phyloP scores from a whole-genome alignment of 164 flowering plant species.

The Umbilicus rupestris region DNA sequence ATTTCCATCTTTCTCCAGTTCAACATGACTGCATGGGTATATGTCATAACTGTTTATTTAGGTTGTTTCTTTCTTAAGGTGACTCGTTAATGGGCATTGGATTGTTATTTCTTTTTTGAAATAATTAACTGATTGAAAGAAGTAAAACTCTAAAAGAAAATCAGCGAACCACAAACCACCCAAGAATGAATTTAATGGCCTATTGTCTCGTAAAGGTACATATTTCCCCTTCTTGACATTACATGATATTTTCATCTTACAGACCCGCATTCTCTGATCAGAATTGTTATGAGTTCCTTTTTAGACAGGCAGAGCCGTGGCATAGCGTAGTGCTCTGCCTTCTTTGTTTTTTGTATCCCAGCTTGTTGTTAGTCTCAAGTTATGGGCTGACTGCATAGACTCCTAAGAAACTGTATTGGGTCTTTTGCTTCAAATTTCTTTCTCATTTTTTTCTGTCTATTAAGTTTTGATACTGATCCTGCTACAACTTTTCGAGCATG shows the following conservation, averaged over 20 bases:
- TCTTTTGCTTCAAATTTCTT: neutral
- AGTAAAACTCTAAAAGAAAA: too few species aligned
- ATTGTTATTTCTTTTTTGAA: too few species aligned
- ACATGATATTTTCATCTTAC: neutral
- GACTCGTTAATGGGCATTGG: neutral
- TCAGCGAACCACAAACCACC: too few species aligned
- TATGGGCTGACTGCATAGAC: too few species aligned
- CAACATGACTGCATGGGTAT: neutral
- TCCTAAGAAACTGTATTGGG: neutral
- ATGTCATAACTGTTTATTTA: neutral
- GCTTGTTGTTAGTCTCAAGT: too few species aligned
- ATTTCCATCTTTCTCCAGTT: neutral
- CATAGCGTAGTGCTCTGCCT: neutral
- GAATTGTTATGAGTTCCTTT: too few species aligned
- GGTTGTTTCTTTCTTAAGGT: neutral
- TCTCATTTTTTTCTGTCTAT: neutral
- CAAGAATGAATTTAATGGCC: too few species aligned
- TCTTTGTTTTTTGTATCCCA: too few species aligned
- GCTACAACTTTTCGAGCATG: neutral
- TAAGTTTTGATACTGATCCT: neutral
- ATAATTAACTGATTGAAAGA: neutral
- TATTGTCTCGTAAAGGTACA: too few species aligned
- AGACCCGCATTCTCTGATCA: too few species aligned
- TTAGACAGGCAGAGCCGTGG: neutral
- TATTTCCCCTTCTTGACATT: neutral